Evolutionary conservation across 352 stramenopile species (phyloP).

Genomic region (Globisporangium sylvaticum): DNA sequence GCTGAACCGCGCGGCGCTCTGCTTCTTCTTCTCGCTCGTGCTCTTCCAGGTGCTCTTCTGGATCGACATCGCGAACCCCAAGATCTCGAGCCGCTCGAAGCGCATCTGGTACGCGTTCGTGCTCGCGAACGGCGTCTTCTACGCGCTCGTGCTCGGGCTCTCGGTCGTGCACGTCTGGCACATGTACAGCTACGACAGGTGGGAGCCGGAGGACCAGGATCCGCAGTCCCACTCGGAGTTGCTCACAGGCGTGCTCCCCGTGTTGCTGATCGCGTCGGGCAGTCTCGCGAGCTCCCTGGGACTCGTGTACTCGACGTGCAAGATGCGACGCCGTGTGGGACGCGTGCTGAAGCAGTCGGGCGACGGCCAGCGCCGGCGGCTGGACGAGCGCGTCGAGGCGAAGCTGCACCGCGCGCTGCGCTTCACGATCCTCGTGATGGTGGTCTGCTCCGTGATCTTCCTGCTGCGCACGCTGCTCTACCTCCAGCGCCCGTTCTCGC

Average conservation of each 20-base stretch:
- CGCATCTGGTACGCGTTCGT: conserved; percentile 78
- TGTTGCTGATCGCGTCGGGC: conserved; percentile 63
- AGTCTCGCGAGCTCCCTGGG: conserved; percentile 65
- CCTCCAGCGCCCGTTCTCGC: conserved; percentile 69
- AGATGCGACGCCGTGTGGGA: conserved; percentile 63
- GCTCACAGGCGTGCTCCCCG: conserved; percentile 54
- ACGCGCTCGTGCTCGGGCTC: conserved; percentile 58
- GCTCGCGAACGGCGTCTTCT: conserved; percentile 69
- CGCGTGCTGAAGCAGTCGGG: conserved; percentile 54
- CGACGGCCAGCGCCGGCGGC: conserved; percentile 32
- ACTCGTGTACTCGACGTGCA: conserved; percentile 75
- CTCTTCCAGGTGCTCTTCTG: conserved; percentile 85
- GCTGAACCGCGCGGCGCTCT: conserved; percentile 68
- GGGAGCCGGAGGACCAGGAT: conserved; percentile 13
- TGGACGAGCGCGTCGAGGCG: conserved; percentile 56
- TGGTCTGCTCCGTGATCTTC: conserved; percentile 59
- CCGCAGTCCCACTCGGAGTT: conserved; percentile 21
- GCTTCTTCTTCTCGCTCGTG: conserved; percentile 84
- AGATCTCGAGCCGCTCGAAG: conserved; percentile 61
- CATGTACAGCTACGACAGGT: conserved; percentile 19
- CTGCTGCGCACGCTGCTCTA: conserved; percentile 78
- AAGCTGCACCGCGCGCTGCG: conserved; percentile 74
- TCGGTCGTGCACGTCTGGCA: conserved; percentile 41
- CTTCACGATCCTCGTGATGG: conserved; percentile 75
- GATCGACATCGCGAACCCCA: conserved; percentile 85